phyloP scores from a whole-genome alignment of 23 red algal species.

The Gracilaria gracilis region DNA sequence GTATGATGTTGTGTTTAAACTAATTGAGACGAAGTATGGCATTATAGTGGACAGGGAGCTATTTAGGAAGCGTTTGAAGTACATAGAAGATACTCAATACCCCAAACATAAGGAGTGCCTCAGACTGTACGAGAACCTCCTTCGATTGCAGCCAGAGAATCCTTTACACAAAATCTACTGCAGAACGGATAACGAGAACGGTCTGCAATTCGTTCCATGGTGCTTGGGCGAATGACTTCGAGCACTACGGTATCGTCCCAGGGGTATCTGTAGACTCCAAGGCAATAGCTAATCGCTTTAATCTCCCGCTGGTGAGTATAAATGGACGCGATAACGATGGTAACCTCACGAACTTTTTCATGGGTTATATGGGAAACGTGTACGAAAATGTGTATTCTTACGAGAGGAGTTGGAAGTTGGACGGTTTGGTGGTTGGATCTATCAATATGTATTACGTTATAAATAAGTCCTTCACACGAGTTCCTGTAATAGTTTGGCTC shows the following conservation, averaged over 20 bases:
- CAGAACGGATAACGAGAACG: background rate
- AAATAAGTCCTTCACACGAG: no score
- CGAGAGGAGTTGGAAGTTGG: background rate
- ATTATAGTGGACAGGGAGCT: background rate
- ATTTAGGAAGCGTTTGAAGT: background rate
- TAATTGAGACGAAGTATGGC: background rate
- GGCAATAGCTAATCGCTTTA: slow-evolving; percentile 1
- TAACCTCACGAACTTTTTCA: background rate
- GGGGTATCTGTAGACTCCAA: background rate
- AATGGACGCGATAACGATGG: slow-evolving; percentile 10
- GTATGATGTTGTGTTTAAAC: background rate
- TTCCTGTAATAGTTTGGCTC: no score
- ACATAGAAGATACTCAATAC: background rate
- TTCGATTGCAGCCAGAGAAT: background rate
- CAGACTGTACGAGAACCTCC: background rate
- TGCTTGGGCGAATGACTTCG: background rate
- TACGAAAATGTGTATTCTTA: background rate
- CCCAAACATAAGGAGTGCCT: background rate
- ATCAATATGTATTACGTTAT: no score
- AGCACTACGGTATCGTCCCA: background rate
- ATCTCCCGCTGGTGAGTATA: background rate
- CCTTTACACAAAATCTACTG: background rate
- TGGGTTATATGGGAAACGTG: background rate
- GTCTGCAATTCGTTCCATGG: background rate
- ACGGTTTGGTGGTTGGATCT: background rate